Evolutionary conservation across 1,284 basidiomycete species (phyloP), one percentile per base, ranked within the genome.

Genomic region (Singerocomus inundabilis): DNA sequence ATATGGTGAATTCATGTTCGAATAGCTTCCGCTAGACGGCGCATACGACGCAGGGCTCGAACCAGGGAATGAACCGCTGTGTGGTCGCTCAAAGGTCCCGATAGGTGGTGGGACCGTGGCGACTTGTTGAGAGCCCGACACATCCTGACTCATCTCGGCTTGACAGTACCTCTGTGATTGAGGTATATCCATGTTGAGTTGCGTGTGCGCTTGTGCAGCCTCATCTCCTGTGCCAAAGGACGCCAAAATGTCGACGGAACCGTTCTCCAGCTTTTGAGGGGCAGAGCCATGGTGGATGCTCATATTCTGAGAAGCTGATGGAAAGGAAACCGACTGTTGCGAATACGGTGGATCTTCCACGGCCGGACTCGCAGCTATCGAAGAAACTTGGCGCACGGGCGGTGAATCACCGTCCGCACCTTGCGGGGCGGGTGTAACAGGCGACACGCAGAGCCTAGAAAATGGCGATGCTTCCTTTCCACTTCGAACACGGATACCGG

Each of bases 401-500:
- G 53, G 43, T n/a, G 49, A 21, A 8, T 66, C 52, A 34, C 33
- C 31, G 26, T 52, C 38, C 29, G 35, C 36, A 30, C 18, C 49
- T 1, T 47, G 16, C 9, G 49, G 37, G 1, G 46, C 25, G 3
- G 57, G 25, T 8, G 44, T 34, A 31, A 45, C 8, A 18, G 55
- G 37, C 2, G 57, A 36, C 15, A 51, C 39, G 11, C 51, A 54
- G 1, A 52, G 32, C 37, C 54, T 70, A 5, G 26, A 39, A 25
- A 63, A 57, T 24, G 65, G 61, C 15, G 66, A 56, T 12, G 52
- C 28, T 11, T 70, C 70, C 51, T 71, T 73, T 11, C 61, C 66
- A 15, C 66, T 57, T 13, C 77, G 69, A 25, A 77, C 61, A 12
- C 77, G 75, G 38, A 75, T 64, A 21, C 77, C 77, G 10, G 72